Conservation (phyloP, 768 basidiomycete species). For the Phaeotremella skinneri region DNA sequence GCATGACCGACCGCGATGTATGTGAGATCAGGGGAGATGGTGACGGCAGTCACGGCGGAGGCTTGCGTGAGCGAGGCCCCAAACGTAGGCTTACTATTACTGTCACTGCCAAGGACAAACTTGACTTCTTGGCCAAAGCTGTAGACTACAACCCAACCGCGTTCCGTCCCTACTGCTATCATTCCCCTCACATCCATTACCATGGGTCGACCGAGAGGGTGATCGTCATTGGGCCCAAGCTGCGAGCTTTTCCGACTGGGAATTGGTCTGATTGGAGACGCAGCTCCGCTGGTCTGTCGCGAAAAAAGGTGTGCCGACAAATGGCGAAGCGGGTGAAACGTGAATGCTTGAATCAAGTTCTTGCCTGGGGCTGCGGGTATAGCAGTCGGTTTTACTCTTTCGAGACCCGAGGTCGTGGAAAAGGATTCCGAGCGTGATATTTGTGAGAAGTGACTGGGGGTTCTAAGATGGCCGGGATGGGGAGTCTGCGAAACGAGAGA, state of each 20-base stretch:
- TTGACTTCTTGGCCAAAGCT: conserved; percentile 85
- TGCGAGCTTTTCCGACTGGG: conserved; percentile 4
- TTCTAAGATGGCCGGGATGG: conserved; percentile 22
- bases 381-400: background rate
- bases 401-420: conserved; percentile 16
- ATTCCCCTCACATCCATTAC: conserved; percentile 80
- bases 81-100: conserved; percentile 57
- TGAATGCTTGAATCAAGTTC: conserved; percentile 29
- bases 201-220: conserved; percentile 66
- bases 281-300: conserved; percentile 1
- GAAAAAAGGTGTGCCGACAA: conserved; percentile 29
- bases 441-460: conserved; percentile 37
- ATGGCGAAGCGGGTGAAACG: conserved; percentile 38
- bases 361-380: background rate
- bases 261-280: conserved; percentile 6
- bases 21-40: conserved; percentile 89
- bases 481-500: conserved; percentile 15
- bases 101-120: conserved; percentile 71
- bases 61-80: conserved; percentile 4
- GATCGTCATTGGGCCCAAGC: background rate
- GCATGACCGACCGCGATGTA: conserved; percentile 85
- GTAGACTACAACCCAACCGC: conserved; percentile 75
- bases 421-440: conserved; percentile 28
- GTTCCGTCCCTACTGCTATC: conserved; percentile 81
- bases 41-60: conserved; percentile 73